Percentiles rank a stretch among this genome's conserved stretches.
Evolutionary conservation across 2,329 filamentous ascomycete genomes (phyloP).

Genomic region (Ascochyta viciae-villosae): DNA sequence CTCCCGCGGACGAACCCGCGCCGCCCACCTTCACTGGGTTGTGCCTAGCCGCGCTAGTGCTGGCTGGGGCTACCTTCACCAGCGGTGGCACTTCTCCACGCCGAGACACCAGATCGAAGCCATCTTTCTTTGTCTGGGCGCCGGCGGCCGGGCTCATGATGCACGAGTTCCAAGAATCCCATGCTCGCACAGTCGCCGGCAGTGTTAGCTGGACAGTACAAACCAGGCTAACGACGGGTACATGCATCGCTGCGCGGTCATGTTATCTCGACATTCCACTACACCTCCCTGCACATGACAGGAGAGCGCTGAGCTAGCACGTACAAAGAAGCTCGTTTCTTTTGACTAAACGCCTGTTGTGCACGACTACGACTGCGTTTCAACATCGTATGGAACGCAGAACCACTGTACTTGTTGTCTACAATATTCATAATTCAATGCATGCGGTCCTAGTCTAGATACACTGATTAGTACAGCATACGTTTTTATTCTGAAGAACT

Average conservation of each 20-base stretch:
- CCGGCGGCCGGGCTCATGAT: conserved; percentile 5
- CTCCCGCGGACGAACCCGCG: conserved; percentile 2
- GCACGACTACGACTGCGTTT: too few species aligned
- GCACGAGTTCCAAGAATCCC: conserved; percentile 4
- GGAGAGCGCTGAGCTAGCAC: not conserved
- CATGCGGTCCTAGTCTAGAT: too few species aligned
- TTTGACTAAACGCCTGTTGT: too few species aligned
- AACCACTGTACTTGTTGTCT: too few species aligned
- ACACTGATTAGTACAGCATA: too few species aligned
- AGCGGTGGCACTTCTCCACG: conserved; percentile 4
- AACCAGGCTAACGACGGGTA: conserved; percentile 15
- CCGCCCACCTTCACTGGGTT: conserved; percentile 1
- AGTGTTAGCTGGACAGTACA: conserved; percentile 1
- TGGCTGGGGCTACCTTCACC: not conserved
- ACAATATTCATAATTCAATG: too few species aligned
- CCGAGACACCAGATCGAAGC: conserved; percentile 7
- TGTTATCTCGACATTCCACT: conserved; percentile 8
- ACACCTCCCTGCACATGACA: not conserved
- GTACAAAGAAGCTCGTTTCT: too few species aligned
- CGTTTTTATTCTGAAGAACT: too few species aligned
- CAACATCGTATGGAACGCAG: too few species aligned
- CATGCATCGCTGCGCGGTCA: conserved; percentile 11
- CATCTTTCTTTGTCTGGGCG: not conserved
- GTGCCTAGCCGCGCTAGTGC: not conserved
- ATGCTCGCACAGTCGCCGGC: conserved; percentile 6